These are phyloP conservation scores for Vicia villosa DNA, from an alignment of 306 rosid species.

Conservation along the genomic window DNA sequence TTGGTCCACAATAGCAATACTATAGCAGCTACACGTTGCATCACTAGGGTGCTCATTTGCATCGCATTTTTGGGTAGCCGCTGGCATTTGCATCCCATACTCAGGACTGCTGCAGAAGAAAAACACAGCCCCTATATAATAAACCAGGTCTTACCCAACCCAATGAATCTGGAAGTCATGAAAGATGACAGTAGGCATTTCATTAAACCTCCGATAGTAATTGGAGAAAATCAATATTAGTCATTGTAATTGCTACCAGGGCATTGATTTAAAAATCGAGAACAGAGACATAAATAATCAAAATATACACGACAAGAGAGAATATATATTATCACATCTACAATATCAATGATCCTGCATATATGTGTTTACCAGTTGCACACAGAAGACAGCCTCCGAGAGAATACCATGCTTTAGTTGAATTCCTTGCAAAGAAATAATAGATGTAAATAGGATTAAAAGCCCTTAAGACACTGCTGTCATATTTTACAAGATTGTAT, in stretches of 20 bases:
- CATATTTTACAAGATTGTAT: constrained; percentile 84
- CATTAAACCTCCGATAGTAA: constrained; percentile 11
- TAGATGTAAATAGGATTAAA: constrained; percentile 90
- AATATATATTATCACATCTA: constrained; percentile 31
- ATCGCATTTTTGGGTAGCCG: neutral
- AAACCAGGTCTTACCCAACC: neutral
- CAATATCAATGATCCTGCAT: constrained; percentile 30
- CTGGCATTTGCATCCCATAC: neutral
- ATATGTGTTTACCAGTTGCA: constrained; percentile 77
- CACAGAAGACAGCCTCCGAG: constrained; percentile 96
- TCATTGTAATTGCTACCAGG: constrained; percentile 13
- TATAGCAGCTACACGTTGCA: neutral
- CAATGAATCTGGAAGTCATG: constrained; percentile 1
- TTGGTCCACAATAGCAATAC: neutral
- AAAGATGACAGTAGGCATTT: constrained; percentile 5
- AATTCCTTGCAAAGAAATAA: constrained; percentile 85
- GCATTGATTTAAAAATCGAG: constrained; percentile 10
- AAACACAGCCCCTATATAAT: neutral
- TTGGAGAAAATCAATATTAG: constrained; percentile 25
- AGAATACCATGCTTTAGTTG: constrained; percentile 91
- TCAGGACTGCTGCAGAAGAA: too few relatives aligned
- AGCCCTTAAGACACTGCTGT: constrained; percentile 79
- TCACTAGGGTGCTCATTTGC: neutral
- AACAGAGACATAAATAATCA: constrained; percentile 12
- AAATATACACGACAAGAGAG: constrained; percentile 30